Percentiles rank a stretch among this genome's conserved stretches.
These are phyloP conservation scores for Yarrowia bubula DNA, from an alignment of 805 yeast species.

Conservation along the genomic window DNA sequence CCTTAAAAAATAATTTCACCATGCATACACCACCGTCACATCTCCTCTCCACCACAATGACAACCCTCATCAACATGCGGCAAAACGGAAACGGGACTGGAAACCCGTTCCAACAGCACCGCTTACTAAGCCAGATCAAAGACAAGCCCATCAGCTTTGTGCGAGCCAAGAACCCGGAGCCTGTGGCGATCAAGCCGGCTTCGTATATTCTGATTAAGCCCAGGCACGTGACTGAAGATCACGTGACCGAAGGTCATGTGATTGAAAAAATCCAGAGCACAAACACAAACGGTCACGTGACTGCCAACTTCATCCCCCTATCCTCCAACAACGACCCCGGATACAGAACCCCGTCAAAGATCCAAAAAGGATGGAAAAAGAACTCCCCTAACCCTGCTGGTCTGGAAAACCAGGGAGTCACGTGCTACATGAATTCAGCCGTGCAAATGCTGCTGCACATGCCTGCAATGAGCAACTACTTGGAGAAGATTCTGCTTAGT, in stretches of 20 bases:
- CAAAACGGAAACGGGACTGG: background rate
- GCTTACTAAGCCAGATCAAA: constrained; percentile 2
- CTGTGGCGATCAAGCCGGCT: constrained; percentile 47
- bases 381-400: constrained; percentile 46
- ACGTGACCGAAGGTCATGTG: background rate
- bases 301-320: background rate
- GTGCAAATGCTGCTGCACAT: constrained; percentile 86
- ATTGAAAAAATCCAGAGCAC: background rate
- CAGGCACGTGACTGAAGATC: background rate
- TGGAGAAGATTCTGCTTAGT: constrained; percentile 63
- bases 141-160: constrained; percentile 46
- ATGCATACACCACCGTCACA: background rate
- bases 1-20: constrained; percentile 8
- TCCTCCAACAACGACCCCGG: constrained; percentile 52
- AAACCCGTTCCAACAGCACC: constrained; percentile 26
- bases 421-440: constrained; percentile 95
- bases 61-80: background rate
- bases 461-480: constrained; percentile 85
- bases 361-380: constrained; percentile 63
- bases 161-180: constrained; percentile 57
- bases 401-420: constrained; percentile 84
- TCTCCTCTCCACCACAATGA: background rate
- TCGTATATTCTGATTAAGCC: constrained; percentile 48
- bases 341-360: constrained; percentile 54
- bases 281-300: constrained; percentile 24